Conservation (phyloP, 2,329 filamentous ascomycete species). For the Colletotrichum agaves region DNA sequence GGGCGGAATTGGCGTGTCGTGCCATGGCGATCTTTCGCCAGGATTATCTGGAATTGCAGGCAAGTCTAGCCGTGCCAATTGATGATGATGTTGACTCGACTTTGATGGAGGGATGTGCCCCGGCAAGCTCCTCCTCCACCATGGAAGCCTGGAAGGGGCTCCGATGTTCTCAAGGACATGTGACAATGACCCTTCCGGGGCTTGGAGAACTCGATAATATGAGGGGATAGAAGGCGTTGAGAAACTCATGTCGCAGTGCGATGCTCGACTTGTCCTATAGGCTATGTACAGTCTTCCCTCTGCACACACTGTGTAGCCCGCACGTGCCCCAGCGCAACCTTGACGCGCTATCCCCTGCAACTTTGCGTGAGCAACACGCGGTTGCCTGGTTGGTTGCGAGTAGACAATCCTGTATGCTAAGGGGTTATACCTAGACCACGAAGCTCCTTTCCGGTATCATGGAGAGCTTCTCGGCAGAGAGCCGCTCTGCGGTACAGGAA, state of each 20-base stretch:
- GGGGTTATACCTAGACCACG: neutral
- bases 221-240: neutral
- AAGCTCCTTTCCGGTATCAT: slow-evolving; percentile 41
- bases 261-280: neutral
- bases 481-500: slow-evolving; percentile 52
- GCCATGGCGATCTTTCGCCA: slow-evolving; percentile 10
- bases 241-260: too few species aligned
- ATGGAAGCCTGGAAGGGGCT: slow-evolving; percentile 1
- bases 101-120: neutral
- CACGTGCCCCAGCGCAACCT: slow-evolving; percentile 5
- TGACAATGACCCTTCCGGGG: neutral
- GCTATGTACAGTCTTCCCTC: neutral
- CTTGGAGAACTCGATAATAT: too few species aligned
- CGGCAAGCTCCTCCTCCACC: neutral
- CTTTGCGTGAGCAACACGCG: slow-evolving; percentile 5
- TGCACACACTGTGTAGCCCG: neutral
- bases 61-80: slow-evolving; percentile 25
- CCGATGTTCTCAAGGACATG: slow-evolving; percentile 8
- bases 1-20: neutral
- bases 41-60: neutral
- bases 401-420: neutral
- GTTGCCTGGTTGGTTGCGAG: neutral
- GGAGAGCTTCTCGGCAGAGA: slow-evolving; percentile 53
- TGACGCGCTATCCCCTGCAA: slow-evolving; percentile 5
- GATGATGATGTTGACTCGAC: neutral